Evolutionary conservation across 164 flowering plant genomes (phyloP), one percentile per base, ranked within the genome.

Genomic region (Santalum album): DNA sequence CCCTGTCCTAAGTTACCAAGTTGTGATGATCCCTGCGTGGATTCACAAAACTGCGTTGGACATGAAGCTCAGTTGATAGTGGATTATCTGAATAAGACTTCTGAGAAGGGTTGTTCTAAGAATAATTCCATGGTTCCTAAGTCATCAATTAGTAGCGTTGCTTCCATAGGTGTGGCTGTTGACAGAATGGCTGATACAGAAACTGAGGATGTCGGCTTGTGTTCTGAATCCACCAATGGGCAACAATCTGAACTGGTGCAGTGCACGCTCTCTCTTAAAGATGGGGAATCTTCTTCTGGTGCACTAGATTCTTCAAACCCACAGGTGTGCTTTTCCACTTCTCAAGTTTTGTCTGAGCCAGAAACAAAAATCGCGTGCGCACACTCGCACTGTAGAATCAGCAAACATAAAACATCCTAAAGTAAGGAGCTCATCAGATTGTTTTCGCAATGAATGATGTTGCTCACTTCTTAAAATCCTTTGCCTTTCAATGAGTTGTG

Each of bases 311-410:
- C 59, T 43, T 58, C 50, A 11, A 25, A 19, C 48, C 56, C 22
- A 52, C 60, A 63, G 70, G 74, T 70, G 38, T 32, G 57, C 15
- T 55, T 32, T 34, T 47, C 24, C n/a, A n/a, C n/a, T n/a, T n/a
- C n/a, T n/a, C n/a, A n/a, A n/a, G n/a, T n/a, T n/a, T n/a, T n/a
- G n/a, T n/a, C n/a, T n/a, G n/a, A n/a, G n/a, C n/a, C n/a, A n/a
- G n/a, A n/a, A n/a, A n/a, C n/a, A n/a, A n/a, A n/a, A n/a, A n/a
- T n/a, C n/a, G n/a, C n/a, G n/a, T n/a, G n/a, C n/a, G n/a, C n/a
- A n/a, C n/a, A n/a, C n/a, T n/a, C n/a, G n/a, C n/a, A n/a, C n/a
- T n/a, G n/a, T n/a, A n/a, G n/a, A n/a, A n/a, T n/a, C n/a, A n/a
- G n/a, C n/a, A n/a, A n/a, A n/a, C n/a, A n/a, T n/a, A n/a, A n/a